A percentile compares a stretch with the other conserved stretches of the same genome.
phyloP scores from a whole-genome alignment of 345 rosid species.

The Raphanus sativus region DNA sequence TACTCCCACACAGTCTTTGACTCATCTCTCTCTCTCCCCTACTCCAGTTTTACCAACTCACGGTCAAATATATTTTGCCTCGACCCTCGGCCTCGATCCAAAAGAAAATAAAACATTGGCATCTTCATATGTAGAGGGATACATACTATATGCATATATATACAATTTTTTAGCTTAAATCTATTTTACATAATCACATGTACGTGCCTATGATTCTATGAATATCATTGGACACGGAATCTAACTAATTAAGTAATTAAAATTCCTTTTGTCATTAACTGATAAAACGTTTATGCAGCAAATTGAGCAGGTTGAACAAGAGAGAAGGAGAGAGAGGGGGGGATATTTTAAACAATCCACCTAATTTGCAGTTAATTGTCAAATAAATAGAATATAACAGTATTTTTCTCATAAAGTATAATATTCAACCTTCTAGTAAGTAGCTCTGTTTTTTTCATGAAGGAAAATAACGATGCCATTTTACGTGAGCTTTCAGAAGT shows the following conservation, averaged over 20 bases:
- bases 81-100: constrained; percentile 30
- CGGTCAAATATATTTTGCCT: constrained; percentile 27
- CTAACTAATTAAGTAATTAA: background rate
- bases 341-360: background rate
- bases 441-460: constrained; percentile 1
- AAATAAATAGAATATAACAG: background rate
- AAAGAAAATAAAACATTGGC: background rate
- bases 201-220: background rate
- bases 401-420: background rate
- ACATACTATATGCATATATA: background rate
- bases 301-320: background rate
- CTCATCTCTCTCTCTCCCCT: constrained; percentile 14
- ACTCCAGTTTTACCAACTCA: constrained; percentile 14
- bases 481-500: constrained; percentile 2
- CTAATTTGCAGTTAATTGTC: background rate
- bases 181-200: constrained; percentile 5
- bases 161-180: background rate
- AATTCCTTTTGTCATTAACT: background rate
- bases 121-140: constrained; percentile 3
- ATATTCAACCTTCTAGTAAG: background rate
- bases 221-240: background rate
- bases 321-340: background rate
- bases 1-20: constrained; percentile 41
- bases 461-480: constrained; percentile 9
- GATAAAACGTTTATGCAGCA: constrained; percentile 2